Evolutionary conservation across 2,329 filamentous ascomycete genomes (phyloP).

Genomic region (Calonectria pseudoreteaudii): DNA sequence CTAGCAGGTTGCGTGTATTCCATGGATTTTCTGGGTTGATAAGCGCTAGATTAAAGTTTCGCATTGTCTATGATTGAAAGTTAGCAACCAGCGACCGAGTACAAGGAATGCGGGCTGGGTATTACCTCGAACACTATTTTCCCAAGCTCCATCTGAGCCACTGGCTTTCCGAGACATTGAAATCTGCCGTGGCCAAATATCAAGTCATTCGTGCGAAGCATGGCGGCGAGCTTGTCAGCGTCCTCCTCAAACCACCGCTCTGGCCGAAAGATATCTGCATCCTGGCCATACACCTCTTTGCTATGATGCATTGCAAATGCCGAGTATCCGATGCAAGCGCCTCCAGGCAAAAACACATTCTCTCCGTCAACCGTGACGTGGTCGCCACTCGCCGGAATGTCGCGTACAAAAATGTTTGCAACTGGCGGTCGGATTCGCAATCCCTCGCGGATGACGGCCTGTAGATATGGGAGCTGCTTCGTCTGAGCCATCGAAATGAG

Average conservation of each 20-base stretch:
- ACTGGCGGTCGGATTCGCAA: slow-evolving; percentile 60
- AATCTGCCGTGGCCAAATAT: slow-evolving; percentile 54
- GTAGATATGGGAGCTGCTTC: slow-evolving; percentile 58
- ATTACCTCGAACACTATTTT: slow-evolving; percentile 57
- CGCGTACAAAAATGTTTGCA: slow-evolving; percentile 50
- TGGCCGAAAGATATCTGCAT: slow-evolving; percentile 48
- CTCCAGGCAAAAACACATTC: slow-evolving; percentile 50
- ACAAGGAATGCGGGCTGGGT: not conserved
- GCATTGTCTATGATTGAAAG: slow-evolving; percentile 32
- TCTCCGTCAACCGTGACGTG: slow-evolving; percentile 49
- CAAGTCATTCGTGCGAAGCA: slow-evolving; percentile 50
- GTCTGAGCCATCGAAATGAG: slow-evolving; percentile 50
- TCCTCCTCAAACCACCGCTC: slow-evolving; percentile 53
- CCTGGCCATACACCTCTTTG: slow-evolving; percentile 48
- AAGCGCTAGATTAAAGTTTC: slow-evolving; percentile 45
- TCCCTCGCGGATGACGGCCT: slow-evolving; percentile 62
- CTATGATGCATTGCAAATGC: slow-evolving; percentile 47
- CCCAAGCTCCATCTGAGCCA: slow-evolving; percentile 53
- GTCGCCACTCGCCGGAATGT: slow-evolving; percentile 44
- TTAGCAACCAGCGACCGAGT: not conserved
- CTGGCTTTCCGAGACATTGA: slow-evolving; percentile 51
- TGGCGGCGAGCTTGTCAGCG: slow-evolving; percentile 42
- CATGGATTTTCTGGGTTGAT: slow-evolving; percentile 43
- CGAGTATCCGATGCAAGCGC: slow-evolving; percentile 46
- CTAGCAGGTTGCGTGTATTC: slow-evolving; percentile 41